A percentile compares a stretch with the other conserved stretches of the same genome.
phyloP scores from a whole-genome alignment of 1,139 yeast species.

The Keqinozyma sinolaborantium region DNA sequence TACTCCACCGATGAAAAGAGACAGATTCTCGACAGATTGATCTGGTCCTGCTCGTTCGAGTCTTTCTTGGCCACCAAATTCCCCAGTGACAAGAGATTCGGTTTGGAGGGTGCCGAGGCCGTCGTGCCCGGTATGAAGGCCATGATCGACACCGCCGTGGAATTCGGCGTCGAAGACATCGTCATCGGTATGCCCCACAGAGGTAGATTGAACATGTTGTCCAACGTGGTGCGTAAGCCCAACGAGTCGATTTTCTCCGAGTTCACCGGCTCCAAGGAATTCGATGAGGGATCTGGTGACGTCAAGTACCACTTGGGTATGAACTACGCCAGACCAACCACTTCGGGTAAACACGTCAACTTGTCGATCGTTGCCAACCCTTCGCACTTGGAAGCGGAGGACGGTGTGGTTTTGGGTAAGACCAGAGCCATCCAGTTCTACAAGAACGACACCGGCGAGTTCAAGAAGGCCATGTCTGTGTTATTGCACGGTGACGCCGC shows the following conservation, averaged over 20 bases:
- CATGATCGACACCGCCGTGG: conserved; percentile 90
- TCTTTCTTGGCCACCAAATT: conserved; percentile 88
- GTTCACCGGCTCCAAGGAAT: conserved; percentile 84
- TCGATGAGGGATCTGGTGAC: conserved; percentile 95
- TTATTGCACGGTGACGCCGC: conserved; percentile 99
- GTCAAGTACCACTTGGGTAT: conserved; percentile 99
- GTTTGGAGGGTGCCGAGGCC: conserved; percentile 97
- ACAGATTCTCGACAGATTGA: conserved; percentile 92
- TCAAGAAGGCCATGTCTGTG: conserved; percentile 85
- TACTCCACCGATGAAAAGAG: conserved; percentile 88
- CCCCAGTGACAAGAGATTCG: conserved; percentile 98
- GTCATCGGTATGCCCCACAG: conserved; percentile 99
- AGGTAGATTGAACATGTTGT: conserved; percentile 96
- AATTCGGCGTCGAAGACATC: conserved; percentile 89
- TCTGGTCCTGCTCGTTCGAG: conserved; percentile 96
- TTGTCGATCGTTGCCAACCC: conserved; percentile 97
- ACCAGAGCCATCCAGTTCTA: conserved; percentile 94
- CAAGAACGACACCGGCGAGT: conserved; percentile 80
- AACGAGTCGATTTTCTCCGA: conserved; percentile 96
- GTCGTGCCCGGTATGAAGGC: conserved; percentile 97
- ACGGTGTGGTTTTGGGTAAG: conserved; percentile 97
- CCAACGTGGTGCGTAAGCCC: conserved; percentile 97
- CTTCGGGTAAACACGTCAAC: conserved; percentile 95
- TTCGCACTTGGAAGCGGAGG: conserved; percentile 98
- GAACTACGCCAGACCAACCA: conserved; percentile 98